These are phyloP conservation scores for Penicillium silybi DNA, from an alignment of 495 filamentous ascomycete genomes.

Conservation along the genomic window DNA sequence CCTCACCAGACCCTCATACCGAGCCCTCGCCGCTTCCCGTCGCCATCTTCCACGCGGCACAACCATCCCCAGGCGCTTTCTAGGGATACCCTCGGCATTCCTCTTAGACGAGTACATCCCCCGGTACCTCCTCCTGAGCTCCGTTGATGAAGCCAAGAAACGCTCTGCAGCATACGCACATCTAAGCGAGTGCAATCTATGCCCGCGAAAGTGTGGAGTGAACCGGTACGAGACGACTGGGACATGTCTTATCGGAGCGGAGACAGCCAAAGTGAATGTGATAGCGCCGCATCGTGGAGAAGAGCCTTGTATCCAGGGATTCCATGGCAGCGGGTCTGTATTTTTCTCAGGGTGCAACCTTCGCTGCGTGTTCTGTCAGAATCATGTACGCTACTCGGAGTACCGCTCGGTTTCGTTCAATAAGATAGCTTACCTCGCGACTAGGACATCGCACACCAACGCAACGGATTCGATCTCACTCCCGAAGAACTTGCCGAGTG, in stretches of 20 bases:
- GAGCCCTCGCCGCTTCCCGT: neutral
- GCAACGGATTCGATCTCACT: conserved; percentile 69
- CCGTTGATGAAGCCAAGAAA: conserved; percentile 58
- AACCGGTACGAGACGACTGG: conserved; percentile 71
- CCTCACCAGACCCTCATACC: conserved; percentile 6
- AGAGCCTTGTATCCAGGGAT: conserved; percentile 75
- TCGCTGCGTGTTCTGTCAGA: conserved; percentile 79
- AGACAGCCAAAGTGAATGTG: conserved; percentile 67
- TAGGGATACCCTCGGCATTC: conserved; percentile 74
- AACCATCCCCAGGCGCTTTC: conserved; percentile 24
- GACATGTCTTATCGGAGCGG: conserved; percentile 66
- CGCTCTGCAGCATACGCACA: conserved; percentile 64
- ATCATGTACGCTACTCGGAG: conserved; percentile 46
- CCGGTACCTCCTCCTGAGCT: conserved; percentile 57
- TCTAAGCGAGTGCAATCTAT: conserved; percentile 70
- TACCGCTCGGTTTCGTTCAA: neutral
- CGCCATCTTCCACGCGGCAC: neutral
- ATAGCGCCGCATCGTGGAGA: conserved; percentile 59
- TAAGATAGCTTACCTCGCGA: neutral
- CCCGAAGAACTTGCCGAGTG: conserved; percentile 72
- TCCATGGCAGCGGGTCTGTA: conserved; percentile 67
- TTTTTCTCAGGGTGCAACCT: conserved; percentile 76
- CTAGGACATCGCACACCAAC: conserved; percentile 66
- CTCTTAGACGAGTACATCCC: conserved; percentile 71
- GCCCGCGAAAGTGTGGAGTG: conserved; percentile 66